These are phyloP conservation scores for Cadophora sp. DNA, from an alignment of 2,329 filamentous ascomycete species.

Conservation along the genomic window DNA sequence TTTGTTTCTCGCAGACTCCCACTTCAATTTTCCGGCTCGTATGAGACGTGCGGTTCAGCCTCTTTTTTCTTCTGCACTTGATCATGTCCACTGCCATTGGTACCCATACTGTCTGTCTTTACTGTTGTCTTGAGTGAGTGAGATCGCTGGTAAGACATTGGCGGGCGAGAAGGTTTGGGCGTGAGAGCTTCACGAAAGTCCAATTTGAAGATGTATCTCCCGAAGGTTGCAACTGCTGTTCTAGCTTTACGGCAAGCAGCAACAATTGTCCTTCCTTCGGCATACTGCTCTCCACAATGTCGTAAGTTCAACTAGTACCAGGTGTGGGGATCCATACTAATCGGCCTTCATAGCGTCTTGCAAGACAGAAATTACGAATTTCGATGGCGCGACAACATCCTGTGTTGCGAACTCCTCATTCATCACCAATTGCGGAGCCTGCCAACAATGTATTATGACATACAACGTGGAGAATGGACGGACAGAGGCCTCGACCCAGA, in stretches of 20 bases:
- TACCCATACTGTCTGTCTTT: not conserved
- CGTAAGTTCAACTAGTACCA: constrained; percentile 32
- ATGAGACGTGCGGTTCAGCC: not conserved
- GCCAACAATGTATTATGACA: constrained; percentile 37
- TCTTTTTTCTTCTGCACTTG: not conserved
- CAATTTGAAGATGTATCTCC: constrained; percentile 33
- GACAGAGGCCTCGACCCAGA: constrained; percentile 10
- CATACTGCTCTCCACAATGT: constrained; percentile 39
- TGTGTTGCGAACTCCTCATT: constrained; percentile 38
- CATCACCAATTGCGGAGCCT: constrained; percentile 37
- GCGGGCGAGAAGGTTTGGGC: not conserved
- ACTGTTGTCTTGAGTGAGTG: not conserved
- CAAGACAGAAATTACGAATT: constrained; percentile 30
- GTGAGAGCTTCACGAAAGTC: not conserved
- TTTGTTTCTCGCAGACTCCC: not conserved
- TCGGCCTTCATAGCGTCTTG: constrained; percentile 34
- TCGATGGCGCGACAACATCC: constrained; percentile 29
- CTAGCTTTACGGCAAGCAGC: constrained; percentile 32
- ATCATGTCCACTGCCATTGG: constrained; percentile 1
- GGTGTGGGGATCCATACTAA: not conserved
- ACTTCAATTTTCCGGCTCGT: not conserved
- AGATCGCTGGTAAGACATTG: constrained; percentile 1
- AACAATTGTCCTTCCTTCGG: constrained; percentile 28
- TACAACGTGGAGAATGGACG: constrained; percentile 34
- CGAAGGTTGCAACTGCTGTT: constrained; percentile 31